Evolutionary conservation across 2,329 filamentous ascomycete genomes (phyloP).

Genomic region (Alternaria longipes): DNA sequence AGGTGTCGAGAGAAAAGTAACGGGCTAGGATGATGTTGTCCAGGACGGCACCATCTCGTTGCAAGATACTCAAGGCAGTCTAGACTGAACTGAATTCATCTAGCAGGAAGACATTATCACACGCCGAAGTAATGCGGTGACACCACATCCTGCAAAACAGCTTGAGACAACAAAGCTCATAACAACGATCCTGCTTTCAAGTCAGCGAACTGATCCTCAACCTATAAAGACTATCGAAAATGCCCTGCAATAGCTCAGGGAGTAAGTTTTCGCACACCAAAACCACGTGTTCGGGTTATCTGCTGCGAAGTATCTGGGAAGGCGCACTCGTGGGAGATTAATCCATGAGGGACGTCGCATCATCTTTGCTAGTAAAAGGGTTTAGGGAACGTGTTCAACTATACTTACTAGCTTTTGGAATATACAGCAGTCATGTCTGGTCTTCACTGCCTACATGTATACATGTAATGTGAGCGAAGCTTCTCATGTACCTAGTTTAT

Average conservation of each 20-base stretch:
- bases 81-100: not conserved
- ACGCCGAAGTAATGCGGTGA: not conserved
- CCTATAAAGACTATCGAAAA: not conserved
- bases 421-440: not conserved
- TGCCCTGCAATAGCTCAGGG: conserved; percentile 11
- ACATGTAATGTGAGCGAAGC: not conserved
- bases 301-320: conserved; percentile 19
- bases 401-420: not conserved
- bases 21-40: too few relatives aligned
- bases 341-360: conserved; percentile 1
- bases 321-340: conserved; percentile 9
- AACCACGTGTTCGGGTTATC: conserved; percentile 12
- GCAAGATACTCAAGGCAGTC: not conserved
- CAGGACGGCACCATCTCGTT: not conserved
- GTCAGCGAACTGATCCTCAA: not conserved
- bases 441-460: not conserved
- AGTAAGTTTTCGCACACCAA: conserved; percentile 14
- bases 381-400: not conserved
- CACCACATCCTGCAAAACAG: not conserved
- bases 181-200: not conserved
- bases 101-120: not conserved
- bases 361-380: not conserved
- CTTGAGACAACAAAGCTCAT: not conserved
- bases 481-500: not conserved
- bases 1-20: too few relatives aligned